Evolutionary conservation across 163 green algal species (phyloP).

Genomic region (Coccomyxa subellipsoidea): DNA sequence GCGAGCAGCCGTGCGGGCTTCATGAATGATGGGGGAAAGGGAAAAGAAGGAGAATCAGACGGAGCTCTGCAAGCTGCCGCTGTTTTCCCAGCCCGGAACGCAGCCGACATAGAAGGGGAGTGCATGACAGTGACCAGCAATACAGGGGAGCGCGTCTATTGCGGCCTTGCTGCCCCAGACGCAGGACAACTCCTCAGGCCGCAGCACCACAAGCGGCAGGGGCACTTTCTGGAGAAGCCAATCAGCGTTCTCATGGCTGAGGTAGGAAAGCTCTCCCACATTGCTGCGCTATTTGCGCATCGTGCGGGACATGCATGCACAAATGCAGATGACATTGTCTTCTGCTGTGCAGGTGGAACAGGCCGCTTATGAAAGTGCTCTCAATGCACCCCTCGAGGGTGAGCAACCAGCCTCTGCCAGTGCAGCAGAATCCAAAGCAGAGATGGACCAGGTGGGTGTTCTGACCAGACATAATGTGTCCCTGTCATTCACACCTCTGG

Average conservation of each 20-base stretch:
- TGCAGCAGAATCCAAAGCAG: not conserved
- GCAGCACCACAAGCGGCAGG: not conserved
- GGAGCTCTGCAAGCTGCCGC: not conserved
- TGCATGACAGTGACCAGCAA: not conserved
- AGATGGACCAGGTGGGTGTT: not conserved
- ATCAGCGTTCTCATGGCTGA: not conserved
- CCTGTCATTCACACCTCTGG: too few relatives aligned
- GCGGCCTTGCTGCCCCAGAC: not conserved
- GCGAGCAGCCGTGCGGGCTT: too few relatives aligned
- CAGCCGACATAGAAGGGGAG: not conserved
- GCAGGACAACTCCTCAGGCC: not conserved
- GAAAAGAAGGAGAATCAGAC: not conserved
- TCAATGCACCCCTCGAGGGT: not conserved
- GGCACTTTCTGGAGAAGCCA: not conserved
- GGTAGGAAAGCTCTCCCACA: not conserved
- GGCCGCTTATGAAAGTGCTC: not conserved
- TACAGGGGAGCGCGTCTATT: not conserved
- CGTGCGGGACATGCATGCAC: too few relatives aligned
- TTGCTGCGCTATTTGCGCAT: too few relatives aligned
- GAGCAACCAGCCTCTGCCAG: not conserved
- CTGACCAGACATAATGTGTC: too few relatives aligned
- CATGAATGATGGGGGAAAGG: not conserved
- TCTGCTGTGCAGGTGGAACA: not conserved
- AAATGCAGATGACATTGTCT: too few relatives aligned
- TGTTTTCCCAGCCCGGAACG: not conserved